Conservation (phyloP, 208 protist species). For the Acanthamoeba triangularis region DNA sequence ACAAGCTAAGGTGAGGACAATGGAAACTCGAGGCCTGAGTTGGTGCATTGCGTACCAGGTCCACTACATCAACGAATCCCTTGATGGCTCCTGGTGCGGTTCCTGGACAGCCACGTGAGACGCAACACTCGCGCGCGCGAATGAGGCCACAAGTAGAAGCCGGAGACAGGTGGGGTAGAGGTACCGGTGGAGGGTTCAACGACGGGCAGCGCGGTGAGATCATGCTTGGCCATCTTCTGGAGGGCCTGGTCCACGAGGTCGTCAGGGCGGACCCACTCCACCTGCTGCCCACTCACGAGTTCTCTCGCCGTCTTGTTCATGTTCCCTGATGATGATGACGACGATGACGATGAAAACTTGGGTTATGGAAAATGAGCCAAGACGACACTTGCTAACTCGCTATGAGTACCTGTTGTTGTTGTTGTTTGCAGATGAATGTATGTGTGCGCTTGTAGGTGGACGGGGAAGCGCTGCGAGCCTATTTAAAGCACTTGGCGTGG, state of each 20-base stretch:
- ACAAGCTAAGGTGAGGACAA: not conserved
- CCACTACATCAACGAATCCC: constrained; percentile 5
- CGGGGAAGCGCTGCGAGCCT: no score
- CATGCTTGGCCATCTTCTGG: constrained; percentile 10
- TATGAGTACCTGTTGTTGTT: no score
- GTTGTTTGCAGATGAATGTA: no score
- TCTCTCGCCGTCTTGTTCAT: constrained; percentile 43
- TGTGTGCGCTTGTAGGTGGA: no score
- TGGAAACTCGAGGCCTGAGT: not conserved
- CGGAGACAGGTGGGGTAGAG: not conserved
- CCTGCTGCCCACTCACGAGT: not conserved
- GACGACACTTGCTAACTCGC: no score
- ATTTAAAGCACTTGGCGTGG: no score
- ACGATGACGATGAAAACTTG: not conserved
- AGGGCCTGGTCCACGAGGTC: constrained; percentile 39
- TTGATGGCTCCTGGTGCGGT: not conserved
- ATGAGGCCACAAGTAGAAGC: not conserved
- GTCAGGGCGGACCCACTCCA: not conserved
- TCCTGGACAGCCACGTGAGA: not conserved
- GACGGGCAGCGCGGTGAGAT: constrained; percentile 19
- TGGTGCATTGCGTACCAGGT: not conserved
- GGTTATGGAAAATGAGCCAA: no score
- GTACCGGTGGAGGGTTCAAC: not conserved
- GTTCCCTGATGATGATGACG: not conserved
- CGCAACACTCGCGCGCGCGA: no score